Conservation (phyloP, 2,329 filamentous ascomycete species). For the Alternaria burnsii region DNA sequence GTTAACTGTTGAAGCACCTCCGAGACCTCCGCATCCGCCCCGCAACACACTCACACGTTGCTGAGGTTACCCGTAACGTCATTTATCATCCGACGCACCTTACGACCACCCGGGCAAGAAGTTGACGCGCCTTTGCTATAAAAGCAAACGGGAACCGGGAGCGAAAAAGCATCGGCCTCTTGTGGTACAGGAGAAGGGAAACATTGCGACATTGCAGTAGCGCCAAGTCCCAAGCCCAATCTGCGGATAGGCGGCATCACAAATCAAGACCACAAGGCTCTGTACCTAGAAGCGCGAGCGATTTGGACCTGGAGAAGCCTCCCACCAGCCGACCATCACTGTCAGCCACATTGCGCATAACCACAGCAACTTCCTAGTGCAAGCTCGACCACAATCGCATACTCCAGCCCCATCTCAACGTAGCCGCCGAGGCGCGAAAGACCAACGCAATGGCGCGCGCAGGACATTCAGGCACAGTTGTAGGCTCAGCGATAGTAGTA, state of each 20-base stretch:
- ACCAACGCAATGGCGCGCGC: conserved; percentile 47
- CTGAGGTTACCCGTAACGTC: conserved; percentile 24
- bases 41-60: conserved; percentile 19
- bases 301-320: neutral
- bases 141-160: neutral
- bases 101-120: conserved; percentile 12
- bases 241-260: conserved; percentile 18
- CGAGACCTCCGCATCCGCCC: conserved; percentile 23
- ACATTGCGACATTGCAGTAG: conserved; percentile 15
- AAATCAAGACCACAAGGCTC: conserved; percentile 10
- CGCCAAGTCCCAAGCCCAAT: conserved; percentile 21
- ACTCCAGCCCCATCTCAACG: neutral
- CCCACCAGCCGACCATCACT: neutral
- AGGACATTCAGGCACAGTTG: conserved; percentile 44
- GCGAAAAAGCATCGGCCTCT: neutral
- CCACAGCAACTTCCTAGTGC: neutral
- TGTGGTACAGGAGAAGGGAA: conserved; percentile 1
- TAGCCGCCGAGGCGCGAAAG: conserved; percentile 6
- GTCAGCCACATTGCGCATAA: conserved; percentile 1
- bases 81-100: conserved; percentile 13
- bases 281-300: neutral
- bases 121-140: neutral
- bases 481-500: conserved; percentile 54
- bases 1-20: conserved; percentile 13
- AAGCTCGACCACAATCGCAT: neutral